Percentiles rank a stretch among this genome's conserved stretches.
phyloP scores from a whole-genome alignment of 805 yeast species.

The Jamesozyma spencerorum region DNA sequence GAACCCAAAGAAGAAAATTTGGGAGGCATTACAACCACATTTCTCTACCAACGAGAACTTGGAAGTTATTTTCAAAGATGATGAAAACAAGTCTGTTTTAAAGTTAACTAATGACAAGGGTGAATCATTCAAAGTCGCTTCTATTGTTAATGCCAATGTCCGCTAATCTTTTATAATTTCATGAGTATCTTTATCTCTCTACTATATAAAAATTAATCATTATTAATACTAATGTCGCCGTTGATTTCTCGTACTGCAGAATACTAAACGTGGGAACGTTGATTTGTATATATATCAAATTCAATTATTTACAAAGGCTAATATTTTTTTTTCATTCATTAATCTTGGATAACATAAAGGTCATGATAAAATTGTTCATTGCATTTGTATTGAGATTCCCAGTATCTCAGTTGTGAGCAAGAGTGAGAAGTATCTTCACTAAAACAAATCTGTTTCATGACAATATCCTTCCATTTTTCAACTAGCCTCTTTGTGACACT shows the following conservation, averaged over 20 bases:
- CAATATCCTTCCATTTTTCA: slow-evolving; percentile 21
- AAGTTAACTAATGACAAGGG: slow-evolving; percentile 76
- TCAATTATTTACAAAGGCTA: too few relatives aligned
- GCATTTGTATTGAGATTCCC: slow-evolving; percentile 20
- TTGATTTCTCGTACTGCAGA: too few relatives aligned
- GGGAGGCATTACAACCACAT: slow-evolving; percentile 91
- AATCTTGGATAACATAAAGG: slow-evolving; percentile 9
- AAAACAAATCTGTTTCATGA: slow-evolving; percentile 16
- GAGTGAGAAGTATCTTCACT: slow-evolving; percentile 16
- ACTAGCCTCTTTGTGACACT: slow-evolving; percentile 16
- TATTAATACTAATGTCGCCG: too few relatives aligned
- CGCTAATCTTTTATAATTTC: slow-evolving; percentile 36
- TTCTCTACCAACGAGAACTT: slow-evolving; percentile 71
- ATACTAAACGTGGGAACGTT: too few relatives aligned
- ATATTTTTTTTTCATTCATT: too few relatives aligned
- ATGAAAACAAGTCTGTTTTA: slow-evolving; percentile 45
- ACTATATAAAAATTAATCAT: background rate
- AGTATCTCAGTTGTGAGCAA: slow-evolving; percentile 20
- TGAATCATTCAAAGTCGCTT: slow-evolving; percentile 61
- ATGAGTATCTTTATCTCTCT: too few relatives aligned
- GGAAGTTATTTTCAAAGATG: slow-evolving; percentile 71
- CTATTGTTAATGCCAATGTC: slow-evolving; percentile 70
- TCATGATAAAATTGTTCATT: slow-evolving; percentile 19
- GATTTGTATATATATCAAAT: too few relatives aligned
- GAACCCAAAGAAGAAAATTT: slow-evolving; percentile 96